Base-by-base conservation (phyloP, 2,329 filamentous ascomycete genomes). In the Neocatenulostroma microsporum region DNA sequence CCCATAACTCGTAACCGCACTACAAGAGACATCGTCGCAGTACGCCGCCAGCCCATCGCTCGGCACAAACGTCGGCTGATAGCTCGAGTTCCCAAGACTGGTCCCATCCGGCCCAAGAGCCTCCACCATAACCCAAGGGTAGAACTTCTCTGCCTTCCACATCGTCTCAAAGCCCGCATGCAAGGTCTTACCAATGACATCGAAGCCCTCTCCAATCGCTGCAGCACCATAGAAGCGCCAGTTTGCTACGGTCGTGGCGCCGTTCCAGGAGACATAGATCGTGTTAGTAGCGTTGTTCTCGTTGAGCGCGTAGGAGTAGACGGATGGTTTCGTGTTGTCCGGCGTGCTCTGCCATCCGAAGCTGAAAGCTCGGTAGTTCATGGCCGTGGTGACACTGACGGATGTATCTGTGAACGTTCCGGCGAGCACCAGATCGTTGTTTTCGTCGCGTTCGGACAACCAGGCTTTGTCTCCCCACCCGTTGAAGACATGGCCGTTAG, bases 351-450 rank as follows among this genome's bases (percentile, higher is more conserved):
- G 36, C 47, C 47, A 53, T 12, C 44, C 36, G 36, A 61, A 64
- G 45, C 67, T 69, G 49, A 68, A 72, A 3, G 63, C 64, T 21
- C 72, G 66, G 46, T 77, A 77, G 42, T 66, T 72, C 39, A 43
- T 46, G 2, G 36, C 40, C 3, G 64, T 58, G 1, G 66, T 60
- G 11, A 28, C 33, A 18, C 26, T 29, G 29, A 21, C 15, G 6
- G 12, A 13, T 56, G 49, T 42, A 54, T 47, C 36, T 34, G 40
- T 62, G 49, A 72, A 63, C 43, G 68, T 67, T 3, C 57, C 61
- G 32, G 73, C 65, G 50, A 73, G 71, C 12, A 76, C 55, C 8
- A 67, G 50, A 5, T 63, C 53, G 6, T 70, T 71, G 14, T 66
- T 60, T 1, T 54, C 41, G 1, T 58, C 56, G 44, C 68, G 40